These are phyloP conservation scores for Cucumis variabilis DNA, from an alignment of 331 rosid species.

Conservation along the genomic window DNA sequence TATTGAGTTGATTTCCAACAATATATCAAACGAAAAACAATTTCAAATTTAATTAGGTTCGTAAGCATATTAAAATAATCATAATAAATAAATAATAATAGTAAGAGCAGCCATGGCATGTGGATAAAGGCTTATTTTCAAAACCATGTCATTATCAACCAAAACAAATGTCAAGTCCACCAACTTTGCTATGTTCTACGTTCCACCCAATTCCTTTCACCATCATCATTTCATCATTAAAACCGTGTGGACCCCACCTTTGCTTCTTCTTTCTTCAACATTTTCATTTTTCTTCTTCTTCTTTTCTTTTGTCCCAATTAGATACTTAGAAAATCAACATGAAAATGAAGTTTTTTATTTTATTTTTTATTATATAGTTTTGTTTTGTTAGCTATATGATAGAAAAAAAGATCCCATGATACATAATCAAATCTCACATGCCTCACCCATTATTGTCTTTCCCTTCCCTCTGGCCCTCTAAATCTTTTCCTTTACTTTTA, in stretches of 20 bases:
- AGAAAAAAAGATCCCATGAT: conserved; percentile 4
- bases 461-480: neutral
- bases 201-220: neutral
- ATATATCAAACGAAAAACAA: neutral
- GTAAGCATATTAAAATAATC: conserved; percentile 5
- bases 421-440: conserved; percentile 18
- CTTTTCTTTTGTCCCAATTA: neutral
- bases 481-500: conserved; percentile 14
- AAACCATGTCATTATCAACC: conserved; percentile 6
- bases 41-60: conserved; percentile 20
- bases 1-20: too few species aligned
- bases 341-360: conserved; percentile 8
- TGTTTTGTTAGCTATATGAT: neutral
- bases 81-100: neutral
- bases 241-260: conserved; percentile 26
- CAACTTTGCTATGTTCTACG: neutral
- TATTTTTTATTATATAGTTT: neutral
- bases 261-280: conserved; percentile 24
- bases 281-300: neutral
- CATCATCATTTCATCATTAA: conserved; percentile 7
- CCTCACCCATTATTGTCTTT: conserved; percentile 23
- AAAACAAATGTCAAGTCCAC: conserved; percentile 22
- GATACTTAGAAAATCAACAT: conserved; percentile 1
- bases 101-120: neutral
- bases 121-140: conserved; percentile 7